Conservation (phyloP, 352 stramenopile genomes). For the Globisporangium alternatum region DNA sequence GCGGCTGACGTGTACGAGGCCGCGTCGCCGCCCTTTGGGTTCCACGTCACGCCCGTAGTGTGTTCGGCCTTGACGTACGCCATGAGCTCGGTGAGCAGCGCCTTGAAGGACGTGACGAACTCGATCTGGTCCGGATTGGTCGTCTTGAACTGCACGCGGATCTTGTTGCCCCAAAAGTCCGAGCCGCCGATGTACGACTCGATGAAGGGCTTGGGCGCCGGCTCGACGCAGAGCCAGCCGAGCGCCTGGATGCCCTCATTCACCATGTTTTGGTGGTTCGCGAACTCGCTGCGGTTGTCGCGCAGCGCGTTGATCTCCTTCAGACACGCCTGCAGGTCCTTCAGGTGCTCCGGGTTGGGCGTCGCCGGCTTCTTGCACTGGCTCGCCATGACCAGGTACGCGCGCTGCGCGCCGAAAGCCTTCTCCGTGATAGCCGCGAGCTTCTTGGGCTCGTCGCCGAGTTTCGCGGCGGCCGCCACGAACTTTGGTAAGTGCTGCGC, state of each 20-base stretch:
- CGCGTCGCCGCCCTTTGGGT: conserved; percentile 77
- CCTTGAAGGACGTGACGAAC: conserved; percentile 95
- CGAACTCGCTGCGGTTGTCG: conserved; percentile 80
- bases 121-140: conserved; percentile 88
- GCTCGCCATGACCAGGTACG: conserved; percentile 91
- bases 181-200: conserved; percentile 93
- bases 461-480: conserved; percentile 59
- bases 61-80: conserved; percentile 95
- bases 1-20: conserved; percentile 38
- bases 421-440: conserved; percentile 85
- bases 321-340: conserved; percentile 69
- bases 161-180: conserved; percentile 98
- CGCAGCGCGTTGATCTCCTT: conserved; percentile 80
- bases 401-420: conserved; percentile 87
- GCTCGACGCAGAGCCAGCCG: conserved; percentile 78
- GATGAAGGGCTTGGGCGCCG: conserved; percentile 92
- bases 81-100: conserved; percentile 88
- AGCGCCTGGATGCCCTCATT: conserved; percentile 85
- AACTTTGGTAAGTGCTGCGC: conserved; percentile 82
- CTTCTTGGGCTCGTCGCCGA: conserved; percentile 80
- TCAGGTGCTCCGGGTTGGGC: conserved; percentile 66
- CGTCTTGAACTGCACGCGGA: conserved; percentile 96
- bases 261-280: conserved; percentile 88
- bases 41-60: conserved; percentile 93
- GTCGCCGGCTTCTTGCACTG: conserved; percentile 91